Evolutionary conservation across 352 stramenopile species (phyloP).

Genomic region (Globisporangium nunn): DNA sequence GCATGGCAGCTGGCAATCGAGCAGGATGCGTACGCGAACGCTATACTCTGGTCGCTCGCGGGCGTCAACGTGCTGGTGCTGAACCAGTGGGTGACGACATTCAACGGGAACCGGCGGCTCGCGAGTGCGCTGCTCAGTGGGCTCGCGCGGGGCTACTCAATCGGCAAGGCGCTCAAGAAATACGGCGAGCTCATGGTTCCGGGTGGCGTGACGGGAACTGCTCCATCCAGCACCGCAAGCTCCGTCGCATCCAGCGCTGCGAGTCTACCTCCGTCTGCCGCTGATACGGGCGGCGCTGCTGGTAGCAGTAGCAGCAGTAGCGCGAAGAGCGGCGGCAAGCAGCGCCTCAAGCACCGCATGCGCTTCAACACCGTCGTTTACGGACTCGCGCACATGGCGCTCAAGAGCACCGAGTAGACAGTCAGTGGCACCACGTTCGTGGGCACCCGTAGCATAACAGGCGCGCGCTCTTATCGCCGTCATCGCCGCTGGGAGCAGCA

Average conservation of each 20-base stretch:
- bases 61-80: conserved; percentile 68
- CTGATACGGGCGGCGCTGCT: too few relatives aligned
- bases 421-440: too few relatives aligned
- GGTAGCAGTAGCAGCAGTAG: not conserved
- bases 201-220: conserved; percentile 4
- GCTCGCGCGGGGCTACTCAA: conserved; percentile 39
- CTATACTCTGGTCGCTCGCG: conserved; percentile 66
- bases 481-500: too few relatives aligned
- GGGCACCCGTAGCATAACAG: too few relatives aligned
- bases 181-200: conserved; percentile 26
- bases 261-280: conserved; percentile 5
- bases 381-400: conserved; percentile 44
- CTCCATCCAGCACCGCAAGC: conserved; percentile 5
- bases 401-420: conserved; percentile 44
- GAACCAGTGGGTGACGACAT: conserved; percentile 81
- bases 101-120: conserved; percentile 63
- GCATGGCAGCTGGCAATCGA: conserved; percentile 54
- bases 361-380: conserved; percentile 69
- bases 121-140: conserved; percentile 39
- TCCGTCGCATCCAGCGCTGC: conserved; percentile 2
- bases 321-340: conserved; percentile 6
- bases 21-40: conserved; percentile 47
- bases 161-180: conserved; percentile 59
- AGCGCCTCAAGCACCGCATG: conserved; percentile 63
- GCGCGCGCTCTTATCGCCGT: too few relatives aligned